Percentiles rank a stretch among this genome's conserved stretches.
Evolutionary conservation across 2,329 filamentous ascomycete species (phyloP).

Genomic region (Penicillium italicum): DNA sequence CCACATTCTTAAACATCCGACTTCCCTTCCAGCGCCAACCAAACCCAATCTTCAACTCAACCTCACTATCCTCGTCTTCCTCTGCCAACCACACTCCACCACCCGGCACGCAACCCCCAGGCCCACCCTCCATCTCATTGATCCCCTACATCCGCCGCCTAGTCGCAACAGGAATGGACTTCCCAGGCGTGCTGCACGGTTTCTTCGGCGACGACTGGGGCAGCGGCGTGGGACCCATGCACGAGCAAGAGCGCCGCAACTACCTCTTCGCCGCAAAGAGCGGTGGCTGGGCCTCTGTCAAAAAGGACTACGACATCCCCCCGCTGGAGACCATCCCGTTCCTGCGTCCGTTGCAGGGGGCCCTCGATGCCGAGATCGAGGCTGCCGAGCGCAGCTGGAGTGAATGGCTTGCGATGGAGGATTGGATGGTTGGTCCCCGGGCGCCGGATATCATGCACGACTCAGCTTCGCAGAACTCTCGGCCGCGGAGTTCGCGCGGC

Average conservation of each 20-base stretch:
- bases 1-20: slow-evolving; percentile 86
- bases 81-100: slow-evolving; percentile 41
- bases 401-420: slow-evolving; percentile 93
- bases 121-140: slow-evolving; percentile 58
- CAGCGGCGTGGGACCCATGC: slow-evolving; percentile 72
- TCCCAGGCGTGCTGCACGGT: slow-evolving; percentile 78
- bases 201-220: slow-evolving; percentile 96
- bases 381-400: slow-evolving; percentile 83
- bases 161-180: slow-evolving; percentile 87
- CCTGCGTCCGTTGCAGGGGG: slow-evolving; percentile 73
- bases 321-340: slow-evolving; percentile 83
- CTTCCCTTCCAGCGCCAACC: slow-evolving; percentile 74
- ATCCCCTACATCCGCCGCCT: slow-evolving; percentile 87
- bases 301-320: slow-evolving; percentile 83
- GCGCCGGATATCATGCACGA: slow-evolving; percentile 53
- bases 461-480: slow-evolving; percentile 36
- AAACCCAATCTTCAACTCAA: slow-evolving; percentile 48
- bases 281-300: slow-evolving; percentile 82
- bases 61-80: slow-evolving; percentile 31
- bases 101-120: slow-evolving; percentile 35
- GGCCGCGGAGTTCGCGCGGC: slow-evolving; percentile 31
- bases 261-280: slow-evolving; percentile 95
- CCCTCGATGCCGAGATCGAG: slow-evolving; percentile 74
- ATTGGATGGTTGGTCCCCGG: slow-evolving; percentile 93
- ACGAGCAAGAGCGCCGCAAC: slow-evolving; percentile 87